A percentile compares a stretch with the other conserved stretches of the same genome.
Evolutionary conservation across 352 stramenopile genomes (phyloP).

Genomic region (Aphanomyces astaci): DNA sequence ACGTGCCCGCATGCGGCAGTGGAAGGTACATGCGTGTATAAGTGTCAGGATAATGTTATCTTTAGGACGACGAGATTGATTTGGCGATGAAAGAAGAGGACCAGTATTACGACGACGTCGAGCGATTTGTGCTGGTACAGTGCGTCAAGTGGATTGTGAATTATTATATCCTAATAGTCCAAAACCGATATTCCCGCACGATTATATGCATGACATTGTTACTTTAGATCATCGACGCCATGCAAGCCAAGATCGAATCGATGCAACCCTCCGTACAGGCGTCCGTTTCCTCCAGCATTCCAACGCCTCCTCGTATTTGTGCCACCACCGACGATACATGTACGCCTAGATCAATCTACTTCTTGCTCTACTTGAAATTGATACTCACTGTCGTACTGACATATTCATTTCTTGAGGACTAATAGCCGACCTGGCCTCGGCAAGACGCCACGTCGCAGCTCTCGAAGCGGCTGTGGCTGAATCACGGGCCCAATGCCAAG

Average conservation of each 20-base stretch:
- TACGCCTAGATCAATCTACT: too few relatives aligned
- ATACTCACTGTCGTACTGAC: too few relatives aligned
- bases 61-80: conserved; percentile 16
- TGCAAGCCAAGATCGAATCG: conserved; percentile 13
- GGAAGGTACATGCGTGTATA: conserved; percentile 14
- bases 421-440: not conserved
- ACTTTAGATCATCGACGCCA: conserved; percentile 10
- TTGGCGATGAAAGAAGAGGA: conserved; percentile 7
- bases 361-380: too few relatives aligned
- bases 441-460: not conserved
- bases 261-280: not conserved
- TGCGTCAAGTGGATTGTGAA: too few relatives aligned
- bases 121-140: conserved; percentile 6
- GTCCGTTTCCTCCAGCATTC: not conserved
- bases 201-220: too few relatives aligned
- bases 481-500: not conserved
- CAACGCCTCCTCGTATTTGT: too few relatives aligned
- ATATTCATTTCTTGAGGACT: too few relatives aligned
- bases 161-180: too few relatives aligned
- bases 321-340: not conserved
- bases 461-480: not conserved
- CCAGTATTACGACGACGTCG: not conserved
- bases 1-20: not conserved
- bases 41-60: not conserved
- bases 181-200: too few relatives aligned